These are phyloP conservation scores for Fabrea salina DNA, from an alignment of 169 alveolate genomes.

Conservation along the genomic window DNA sequence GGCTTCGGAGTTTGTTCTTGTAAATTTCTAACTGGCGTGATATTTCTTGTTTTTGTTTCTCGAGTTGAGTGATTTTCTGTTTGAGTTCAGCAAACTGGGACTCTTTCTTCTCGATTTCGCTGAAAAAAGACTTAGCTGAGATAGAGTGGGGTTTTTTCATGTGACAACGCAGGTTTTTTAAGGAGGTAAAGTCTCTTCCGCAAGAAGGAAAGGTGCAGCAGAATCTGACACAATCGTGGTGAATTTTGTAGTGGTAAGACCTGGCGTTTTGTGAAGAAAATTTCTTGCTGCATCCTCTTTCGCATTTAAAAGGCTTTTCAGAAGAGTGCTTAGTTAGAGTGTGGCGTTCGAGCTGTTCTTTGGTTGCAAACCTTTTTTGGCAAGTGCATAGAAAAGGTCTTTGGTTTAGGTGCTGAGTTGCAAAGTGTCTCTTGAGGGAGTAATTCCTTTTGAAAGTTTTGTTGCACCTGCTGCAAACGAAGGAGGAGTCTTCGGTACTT, in stretches of 20 bases:
- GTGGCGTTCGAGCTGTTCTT: background rate
- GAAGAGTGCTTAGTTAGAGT: background rate
- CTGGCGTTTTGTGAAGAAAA: background rate
- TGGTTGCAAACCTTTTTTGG: background rate
- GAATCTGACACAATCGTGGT: background rate
- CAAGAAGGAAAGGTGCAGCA: background rate
- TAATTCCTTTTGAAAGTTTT: background rate
- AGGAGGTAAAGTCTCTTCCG: background rate
- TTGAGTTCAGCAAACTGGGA: too few relatives aligned
- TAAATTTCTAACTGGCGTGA: too few relatives aligned
- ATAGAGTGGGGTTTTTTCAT: background rate
- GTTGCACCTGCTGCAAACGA: background rate
- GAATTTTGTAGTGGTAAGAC: background rate
- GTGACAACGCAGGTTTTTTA: background rate
- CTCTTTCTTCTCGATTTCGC: too few relatives aligned
- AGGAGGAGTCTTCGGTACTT: too few relatives aligned
- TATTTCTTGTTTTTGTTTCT: too few relatives aligned
- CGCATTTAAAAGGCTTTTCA: background rate
- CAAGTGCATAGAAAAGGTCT: background rate
- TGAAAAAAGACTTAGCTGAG: too few relatives aligned
- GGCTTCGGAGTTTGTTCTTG: too few relatives aligned
- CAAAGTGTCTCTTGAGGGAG: background rate
- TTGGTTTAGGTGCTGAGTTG: background rate
- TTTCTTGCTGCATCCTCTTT: background rate
- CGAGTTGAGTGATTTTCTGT: too few relatives aligned